phyloP scores from a whole-genome alignment of 805 yeast species.

The Hanseniaspora osmophila region DNA sequence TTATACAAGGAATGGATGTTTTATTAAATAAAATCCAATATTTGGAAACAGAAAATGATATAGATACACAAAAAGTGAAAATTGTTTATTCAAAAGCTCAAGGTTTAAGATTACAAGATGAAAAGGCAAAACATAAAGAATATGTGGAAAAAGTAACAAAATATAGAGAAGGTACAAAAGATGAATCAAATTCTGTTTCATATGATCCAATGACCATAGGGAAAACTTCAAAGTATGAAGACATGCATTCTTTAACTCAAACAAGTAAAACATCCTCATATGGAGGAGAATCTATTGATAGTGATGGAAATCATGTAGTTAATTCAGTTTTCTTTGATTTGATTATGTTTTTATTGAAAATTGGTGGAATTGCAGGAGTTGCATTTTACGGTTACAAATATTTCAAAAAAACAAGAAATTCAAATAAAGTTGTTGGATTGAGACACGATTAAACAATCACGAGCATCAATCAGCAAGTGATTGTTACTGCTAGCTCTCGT shows the following conservation, averaged over 20 bases:
- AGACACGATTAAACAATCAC: conserved; percentile 13
- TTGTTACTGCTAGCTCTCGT: too few relatives aligned
- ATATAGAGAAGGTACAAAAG: conserved; percentile 17
- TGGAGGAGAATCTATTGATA: not conserved
- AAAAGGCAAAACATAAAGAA: conserved; percentile 11
- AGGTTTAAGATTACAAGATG: conserved; percentile 12
- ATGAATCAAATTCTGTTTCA: conserved; percentile 2
- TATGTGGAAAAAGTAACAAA: conserved; percentile 14
- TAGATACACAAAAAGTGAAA: conserved; percentile 31
- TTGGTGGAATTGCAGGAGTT: too few relatives aligned
- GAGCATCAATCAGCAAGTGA: too few relatives aligned
- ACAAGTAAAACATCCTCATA: not conserved
- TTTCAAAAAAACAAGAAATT: conserved; percentile 1
- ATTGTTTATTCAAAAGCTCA: conserved; percentile 25
- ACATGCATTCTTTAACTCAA: not conserved
- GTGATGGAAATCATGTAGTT: not conserved
- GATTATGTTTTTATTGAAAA: too few relatives aligned
- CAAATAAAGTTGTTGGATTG: conserved; percentile 14
- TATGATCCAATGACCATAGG: conserved; percentile 3
- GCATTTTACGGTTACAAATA: too few relatives aligned
- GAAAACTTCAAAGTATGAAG: conserved; percentile 1
- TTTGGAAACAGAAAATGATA: conserved; percentile 29
- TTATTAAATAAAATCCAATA: conserved; percentile 47
- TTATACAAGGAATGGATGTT: conserved; percentile 45
- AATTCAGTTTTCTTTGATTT: too few relatives aligned